Percentiles rank a stretch among this genome's conserved stretches.
phyloP scores from a whole-genome alignment of 176 grass and related monocot genomes.

The Aechmea fasciata region DNA sequence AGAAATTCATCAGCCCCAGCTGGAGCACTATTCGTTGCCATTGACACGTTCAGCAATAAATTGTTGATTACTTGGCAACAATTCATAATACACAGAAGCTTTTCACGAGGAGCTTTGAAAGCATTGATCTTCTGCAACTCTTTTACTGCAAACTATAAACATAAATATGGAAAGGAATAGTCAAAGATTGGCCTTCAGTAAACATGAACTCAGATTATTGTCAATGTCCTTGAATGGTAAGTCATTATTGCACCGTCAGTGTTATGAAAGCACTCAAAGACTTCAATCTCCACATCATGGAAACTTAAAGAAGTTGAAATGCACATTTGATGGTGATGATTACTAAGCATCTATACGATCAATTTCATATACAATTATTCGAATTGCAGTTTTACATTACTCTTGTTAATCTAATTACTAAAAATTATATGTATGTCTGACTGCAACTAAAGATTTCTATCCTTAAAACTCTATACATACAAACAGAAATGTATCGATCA shows the following conservation, averaged over 20 bases:
- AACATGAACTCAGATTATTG: background rate
- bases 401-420: background rate
- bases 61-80: constrained; percentile 97
- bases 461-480: background rate
- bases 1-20: constrained; percentile 95
- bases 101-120: constrained; percentile 74
- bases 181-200: constrained; percentile 1
- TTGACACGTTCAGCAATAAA: constrained; percentile 70
- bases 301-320: background rate
- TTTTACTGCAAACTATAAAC: constrained; percentile 69
- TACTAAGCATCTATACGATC: background rate
- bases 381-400: background rate
- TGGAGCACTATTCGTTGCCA: constrained; percentile 45
- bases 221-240: background rate
- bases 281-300: background rate
- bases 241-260: background rate
- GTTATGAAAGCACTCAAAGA: background rate
- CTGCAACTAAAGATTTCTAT: too few relatives aligned
- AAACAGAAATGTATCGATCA: background rate
- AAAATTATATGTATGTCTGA: background rate
- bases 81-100: constrained; percentile 77
- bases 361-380: background rate
- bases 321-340: background rate
- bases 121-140: constrained; percentile 90
- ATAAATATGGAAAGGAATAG: constrained; percentile 12